A percentile compares a stretch with the other conserved stretches of the same genome.
These are phyloP conservation scores for Amylostereum areolatum DNA, from an alignment of 1,284 basidiomycete species.

Conservation along the genomic window DNA sequence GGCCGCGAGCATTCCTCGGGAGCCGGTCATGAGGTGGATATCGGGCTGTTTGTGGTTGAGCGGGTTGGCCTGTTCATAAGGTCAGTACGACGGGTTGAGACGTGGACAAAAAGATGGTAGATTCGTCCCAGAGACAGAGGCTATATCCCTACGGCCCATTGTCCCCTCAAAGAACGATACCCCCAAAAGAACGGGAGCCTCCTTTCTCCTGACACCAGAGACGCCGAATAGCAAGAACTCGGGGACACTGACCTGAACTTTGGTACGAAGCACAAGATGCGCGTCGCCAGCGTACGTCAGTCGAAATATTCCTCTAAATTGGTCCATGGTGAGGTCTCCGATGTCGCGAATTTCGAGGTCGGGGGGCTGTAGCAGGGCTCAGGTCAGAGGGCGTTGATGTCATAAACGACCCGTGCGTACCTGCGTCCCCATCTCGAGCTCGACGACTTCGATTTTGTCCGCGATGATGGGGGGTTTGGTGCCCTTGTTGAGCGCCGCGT, in stretches of 20 bases:
- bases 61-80: slow-evolving; percentile 93
- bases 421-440: slow-evolving; percentile 97
- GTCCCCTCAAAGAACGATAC: slow-evolving; percentile 4
- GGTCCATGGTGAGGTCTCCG: slow-evolving; percentile 92
- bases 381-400: background rate
- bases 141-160: no score
- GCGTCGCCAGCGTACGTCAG: slow-evolving; percentile 96
- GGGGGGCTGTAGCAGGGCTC: slow-evolving; percentile 62
- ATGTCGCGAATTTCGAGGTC: slow-evolving; percentile 98
- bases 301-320: slow-evolving; percentile 96
- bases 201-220: no score
- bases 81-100: no score
- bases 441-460: slow-evolving; percentile 95
- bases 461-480: slow-evolving; percentile 97
- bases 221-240: background rate
- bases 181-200: background rate
- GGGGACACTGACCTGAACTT: slow-evolving; percentile 77
- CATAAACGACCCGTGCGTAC: slow-evolving; percentile 38
- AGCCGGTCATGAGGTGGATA: slow-evolving; percentile 71
- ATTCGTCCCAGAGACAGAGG: no score
- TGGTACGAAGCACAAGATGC: slow-evolving; percentile 91
- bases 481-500: slow-evolving; percentile 94
- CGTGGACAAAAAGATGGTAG: no score
- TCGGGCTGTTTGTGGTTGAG: slow-evolving; percentile 86
- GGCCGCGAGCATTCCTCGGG: slow-evolving; percentile 83